A percentile compares a stretch with the other conserved stretches of the same genome.
Conservation (phyloP, 345 rosid species). For the Eucalyptus sideroxylon region DNA sequence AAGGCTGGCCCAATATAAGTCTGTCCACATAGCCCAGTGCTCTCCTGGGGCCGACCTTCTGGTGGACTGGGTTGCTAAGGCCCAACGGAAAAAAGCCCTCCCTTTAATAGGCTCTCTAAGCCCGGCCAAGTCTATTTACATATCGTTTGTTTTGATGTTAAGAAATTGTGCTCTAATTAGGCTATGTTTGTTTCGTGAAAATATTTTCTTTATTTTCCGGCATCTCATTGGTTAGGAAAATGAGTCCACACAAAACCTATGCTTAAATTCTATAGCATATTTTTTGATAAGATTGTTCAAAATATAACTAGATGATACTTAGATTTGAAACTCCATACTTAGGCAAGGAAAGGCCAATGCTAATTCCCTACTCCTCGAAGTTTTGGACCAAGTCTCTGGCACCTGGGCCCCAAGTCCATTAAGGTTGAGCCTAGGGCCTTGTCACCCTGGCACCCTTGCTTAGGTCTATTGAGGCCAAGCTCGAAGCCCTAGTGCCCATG, state of each 20-base stretch:
- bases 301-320: too few species aligned
- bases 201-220: not conserved
- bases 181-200: not conserved
- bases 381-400: not conserved
- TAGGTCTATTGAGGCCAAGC: not conserved
- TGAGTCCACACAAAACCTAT: rapidly evolving
- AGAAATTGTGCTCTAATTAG: rapidly evolving
- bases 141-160: not conserved
- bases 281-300: too few species aligned
- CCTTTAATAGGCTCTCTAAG: too few species aligned
- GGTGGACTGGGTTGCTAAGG: not conserved
- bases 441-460: rapidly evolving
- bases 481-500: not conserved
- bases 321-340: rapidly evolving
- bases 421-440: rapidly evolving
- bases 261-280: not conserved
- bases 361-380: rapidly evolving
- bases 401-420: rapidly evolving
- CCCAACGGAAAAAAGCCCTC: too few species aligned
- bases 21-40: not conserved
- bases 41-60: not conserved
- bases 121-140: not conserved
- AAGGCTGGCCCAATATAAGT: not conserved
- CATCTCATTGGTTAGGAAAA: rapidly evolving
- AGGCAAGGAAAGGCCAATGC: rapidly evolving